These are phyloP conservation scores for Avena insularis DNA, from an alignment of 176 grass and related monocot species.

Conservation along the genomic window DNA sequence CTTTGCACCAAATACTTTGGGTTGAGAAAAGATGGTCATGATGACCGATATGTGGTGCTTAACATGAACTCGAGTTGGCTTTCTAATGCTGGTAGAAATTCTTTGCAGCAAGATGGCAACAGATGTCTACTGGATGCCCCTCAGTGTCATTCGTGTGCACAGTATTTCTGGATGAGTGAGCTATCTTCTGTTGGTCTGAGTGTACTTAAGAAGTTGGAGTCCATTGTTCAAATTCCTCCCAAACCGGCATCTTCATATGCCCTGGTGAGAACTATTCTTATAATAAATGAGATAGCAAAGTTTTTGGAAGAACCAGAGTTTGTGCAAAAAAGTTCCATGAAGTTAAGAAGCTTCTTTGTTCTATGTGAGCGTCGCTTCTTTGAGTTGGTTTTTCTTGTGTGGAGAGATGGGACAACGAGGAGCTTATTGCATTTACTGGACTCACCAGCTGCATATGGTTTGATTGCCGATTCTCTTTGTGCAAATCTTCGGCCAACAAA, in stretches of 20 bases:
- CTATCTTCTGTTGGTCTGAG: constrained; percentile 58
- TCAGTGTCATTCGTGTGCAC: constrained; percentile 53
- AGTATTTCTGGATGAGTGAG: constrained; percentile 58
- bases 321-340: constrained; percentile 6
- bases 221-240: constrained; percentile 39
- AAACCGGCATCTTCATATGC: constrained; percentile 26
- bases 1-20: constrained; percentile 71
- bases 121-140: constrained; percentile 17
- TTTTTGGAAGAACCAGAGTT: constrained; percentile 48
- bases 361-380: constrained; percentile 36
- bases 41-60: constrained; percentile 44
- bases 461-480: constrained; percentile 54
- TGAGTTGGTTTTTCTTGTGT: constrained; percentile 43
- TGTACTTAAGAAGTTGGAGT: constrained; percentile 61
- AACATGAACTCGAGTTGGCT: constrained; percentile 67
- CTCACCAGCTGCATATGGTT: constrained; percentile 32
- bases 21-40: constrained; percentile 49
- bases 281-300: constrained; percentile 50
- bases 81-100: constrained; percentile 33
- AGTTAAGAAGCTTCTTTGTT: constrained; percentile 11
- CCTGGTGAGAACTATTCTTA: constrained; percentile 32
- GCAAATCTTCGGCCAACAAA: constrained; percentile 6
- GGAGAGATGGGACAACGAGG: constrained; percentile 32
- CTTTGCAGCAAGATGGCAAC: constrained; percentile 42
- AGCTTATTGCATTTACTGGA: constrained; percentile 47